Evolutionary conservation across 768 basidiomycete genomes (phyloP), one percentile per base, ranked within the genome.

Genomic region (Boletus tylopilopsis): DNA sequence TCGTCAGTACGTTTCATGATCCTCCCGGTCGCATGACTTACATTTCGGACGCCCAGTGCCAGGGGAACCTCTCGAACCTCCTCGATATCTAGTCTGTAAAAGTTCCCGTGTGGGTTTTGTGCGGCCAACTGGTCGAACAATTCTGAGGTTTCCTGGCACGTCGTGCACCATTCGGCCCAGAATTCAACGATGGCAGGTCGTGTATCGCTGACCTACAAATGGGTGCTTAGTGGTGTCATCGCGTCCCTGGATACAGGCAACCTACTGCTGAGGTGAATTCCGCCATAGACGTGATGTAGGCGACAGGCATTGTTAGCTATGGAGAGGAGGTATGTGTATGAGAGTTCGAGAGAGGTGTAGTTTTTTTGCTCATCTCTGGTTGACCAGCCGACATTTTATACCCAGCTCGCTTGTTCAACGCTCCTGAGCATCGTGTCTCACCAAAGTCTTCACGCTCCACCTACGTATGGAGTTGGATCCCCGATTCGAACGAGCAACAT

Each of bases 81-180:
- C 29, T 65, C 64, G 19, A 50, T 55, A 55, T 65, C 64, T n/a
- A 65, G 62, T 44, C 64, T 64, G 54, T 67, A 67, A 51, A 65
- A 65, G 1, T 64, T 35, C 0, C 54, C 64, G 22, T 13, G 5
- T 9, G 64, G 64, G 38, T 67, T 57, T 60, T 64, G 60, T 7
- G 53, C 55, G 41, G 64, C 60, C 54, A 66, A 25, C 46, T 50
- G 56, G 49, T 65, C 47, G 38, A 61, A 66, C 10, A 63, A 18
- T 6, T 51, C 11, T 33, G 65, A 8, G 49, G 21, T 35, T 49
- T 53, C n/a, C n/a, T n/a, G n/a, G 44, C 64, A 67, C n/a, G 61
- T 57, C 29, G 18, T 16, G 22, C 64, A 66, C 64, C 64, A 66
- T 12, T 67, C 63, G 45, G 64, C 64, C 64, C 64, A 67, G 58